Base-by-base conservation (phyloP, 306 rosid species). In the Dryas alaskensis region DNA sequence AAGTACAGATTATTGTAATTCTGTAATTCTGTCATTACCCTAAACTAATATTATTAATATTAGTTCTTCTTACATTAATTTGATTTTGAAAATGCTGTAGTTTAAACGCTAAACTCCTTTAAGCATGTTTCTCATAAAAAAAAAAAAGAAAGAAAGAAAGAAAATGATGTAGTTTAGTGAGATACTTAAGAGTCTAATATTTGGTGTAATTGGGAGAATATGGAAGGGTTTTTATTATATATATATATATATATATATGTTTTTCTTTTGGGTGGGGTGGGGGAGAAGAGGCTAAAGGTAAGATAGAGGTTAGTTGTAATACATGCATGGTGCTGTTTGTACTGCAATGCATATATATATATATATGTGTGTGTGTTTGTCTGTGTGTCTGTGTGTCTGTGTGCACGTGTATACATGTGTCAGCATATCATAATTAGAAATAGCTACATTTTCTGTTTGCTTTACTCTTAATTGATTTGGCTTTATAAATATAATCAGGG, bases 401-500 rank as follows among this genome's bases (percentile, higher is more conserved):
- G 43, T 13, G 12, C 37, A 31, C 45, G 11, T 37, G 13, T 44
- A 45, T 2, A 7, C 71, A 25, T 12, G 5, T 10, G 19, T 46
- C 10, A 2, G 37, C 48, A 69, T 64, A 45, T 2, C 39, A 40
- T 17, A 51, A 37, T 17, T 61, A 61, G 11, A 69, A 69, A 16
- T 16, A 69, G 50, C 39, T 19, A 69, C 37, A 53, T 37, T n/a
- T n/a, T 16, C 43, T 53, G 64, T 42, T 40, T 70, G 6, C 54
- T 52, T 71, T 13, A 31, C 37, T 31, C 37, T 11, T 9, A 62
- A 61, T 61, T 72, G 78, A 45, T 60, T 78, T 39, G 79, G 77
- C 46, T 55, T 60, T 73, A n/a, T 67, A 59, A 69, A 79, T 52
- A 42, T 16, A 60, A 76, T 73, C 78, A 92, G 98, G 98, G 98